Evolutionary conservation across 805 yeast genomes (phyloP), one percentile per base, ranked within the genome.

Genomic region (Kodamaea kaohsiungensis): DNA sequence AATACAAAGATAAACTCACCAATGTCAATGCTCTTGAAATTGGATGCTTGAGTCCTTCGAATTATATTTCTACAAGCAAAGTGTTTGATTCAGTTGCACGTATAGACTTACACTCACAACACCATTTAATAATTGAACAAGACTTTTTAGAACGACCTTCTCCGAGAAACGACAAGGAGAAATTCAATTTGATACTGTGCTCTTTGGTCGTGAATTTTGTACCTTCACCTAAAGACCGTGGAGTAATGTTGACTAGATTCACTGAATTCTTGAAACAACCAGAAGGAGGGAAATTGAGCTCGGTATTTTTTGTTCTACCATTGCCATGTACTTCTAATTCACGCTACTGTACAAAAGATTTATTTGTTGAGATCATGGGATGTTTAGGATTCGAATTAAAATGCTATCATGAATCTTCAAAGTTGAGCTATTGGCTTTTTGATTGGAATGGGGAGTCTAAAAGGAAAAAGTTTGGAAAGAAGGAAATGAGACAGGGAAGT

Each of bases 181-280:
- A 66, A 53, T 92, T 86, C 65, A 79, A 86, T 58, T 62, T 90
- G 25, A 74, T 93, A 0, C 89, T 96, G 7, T 87, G 96, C 57
- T 90, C 97, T 0, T 68, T 93, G 53, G 99, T 93, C 39, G 73
- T 93, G 12, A 93, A 93, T 65, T 93, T 89, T 70, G 97, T 93
- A 1, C 89, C 97, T 0, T 82, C 83, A 1, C 83, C 92, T 0
- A 62, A 61, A 7, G 80, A 72, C 12, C 72, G 99, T 51, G 98
- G 98, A 2, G 81, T 79, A 4, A 93, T 93, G 98, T 72, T 91
- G 58, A 63, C 64, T 37, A 66, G 88, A 53, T 80, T 90, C 8
- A 71, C 82, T 3, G 53, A 72, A 25, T 92, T 89, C 63, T 71
- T 92, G 39, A 70, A 69, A 39, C 64, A 64, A 2, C 75, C 80